A percentile compares a stretch with the other conserved stretches of the same genome.
Conservation (phyloP, 2,329 filamentous ascomycete genomes). For the Ampelomyces quisqualis region DNA sequence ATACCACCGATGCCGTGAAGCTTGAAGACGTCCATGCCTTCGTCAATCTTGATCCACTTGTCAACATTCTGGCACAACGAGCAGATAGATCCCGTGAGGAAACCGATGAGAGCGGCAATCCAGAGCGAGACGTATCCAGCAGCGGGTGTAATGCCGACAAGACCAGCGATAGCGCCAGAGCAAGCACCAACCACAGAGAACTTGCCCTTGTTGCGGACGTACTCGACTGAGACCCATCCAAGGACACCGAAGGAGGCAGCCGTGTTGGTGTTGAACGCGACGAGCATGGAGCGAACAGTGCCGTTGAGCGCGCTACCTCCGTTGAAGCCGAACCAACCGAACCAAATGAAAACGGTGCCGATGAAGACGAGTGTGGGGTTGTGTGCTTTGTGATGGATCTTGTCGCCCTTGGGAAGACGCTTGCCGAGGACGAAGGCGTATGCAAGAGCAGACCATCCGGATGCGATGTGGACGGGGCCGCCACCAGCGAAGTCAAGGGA, state of each 20-base stretch:
- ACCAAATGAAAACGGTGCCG: conserved; percentile 66
- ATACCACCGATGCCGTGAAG: conserved; percentile 60
- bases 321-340: conserved; percentile 63
- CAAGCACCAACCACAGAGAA: conserved; percentile 60
- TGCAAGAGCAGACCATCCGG: conserved; percentile 62
- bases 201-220: conserved; percentile 53
- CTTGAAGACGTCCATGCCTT: conserved; percentile 62
- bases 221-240: conserved; percentile 57
- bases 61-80: conserved; percentile 54
- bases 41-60: conserved; percentile 57
- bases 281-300: conserved; percentile 56
- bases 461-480: conserved; percentile 65
- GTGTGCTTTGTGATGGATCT: conserved; percentile 58
- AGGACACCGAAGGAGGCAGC: conserved; percentile 57
- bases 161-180: conserved; percentile 59
- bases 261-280: conserved; percentile 60
- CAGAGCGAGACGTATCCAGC: conserved; percentile 56
- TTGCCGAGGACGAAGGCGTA: conserved; percentile 65
- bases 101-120: conserved; percentile 58
- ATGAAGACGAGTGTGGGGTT: conserved; percentile 65
- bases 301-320: conserved; percentile 53
- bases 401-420: conserved; percentile 52
- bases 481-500: conserved; percentile 63
- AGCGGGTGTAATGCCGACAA: conserved; percentile 62
- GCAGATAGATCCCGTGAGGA: conserved; percentile 56